phyloP scores from a whole-genome alignment of 208 protist species.

The Angomonas deanei region DNA sequence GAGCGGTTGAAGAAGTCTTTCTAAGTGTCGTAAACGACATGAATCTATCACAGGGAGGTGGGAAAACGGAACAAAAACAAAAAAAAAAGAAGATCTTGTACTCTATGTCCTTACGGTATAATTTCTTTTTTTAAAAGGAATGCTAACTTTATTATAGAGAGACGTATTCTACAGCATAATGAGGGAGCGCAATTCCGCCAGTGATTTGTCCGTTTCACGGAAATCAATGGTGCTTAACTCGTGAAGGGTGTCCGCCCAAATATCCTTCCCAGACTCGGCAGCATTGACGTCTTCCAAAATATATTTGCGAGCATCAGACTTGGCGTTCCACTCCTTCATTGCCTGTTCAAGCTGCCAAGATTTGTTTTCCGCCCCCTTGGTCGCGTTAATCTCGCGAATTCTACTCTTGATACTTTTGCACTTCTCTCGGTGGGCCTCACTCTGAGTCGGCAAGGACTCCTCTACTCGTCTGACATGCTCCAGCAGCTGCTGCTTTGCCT shows the following conservation, averaged over 20 bases:
- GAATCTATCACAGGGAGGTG: no score
- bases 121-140: background rate
- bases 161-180: conserved; percentile 6
- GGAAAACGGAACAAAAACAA: no score
- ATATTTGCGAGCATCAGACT: conserved; percentile 47
- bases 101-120: no score
- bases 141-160: background rate
- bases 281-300: conserved; percentile 46
- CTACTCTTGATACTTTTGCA: conserved; percentile 31
- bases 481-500: conserved; percentile 40
- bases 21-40: no score
- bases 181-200: conserved; percentile 41
- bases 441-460: conserved; percentile 31
- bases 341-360: conserved; percentile 73
- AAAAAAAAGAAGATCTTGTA: no score
- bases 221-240: conserved; percentile 43
- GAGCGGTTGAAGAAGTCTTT: no score
- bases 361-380: conserved; percentile 62
- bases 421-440: conserved; percentile 41
- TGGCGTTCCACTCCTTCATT: conserved; percentile 60
- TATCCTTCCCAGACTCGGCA: conserved; percentile 54
- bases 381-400: conserved; percentile 33
- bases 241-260: conserved; percentile 67
- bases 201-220: conserved; percentile 15
- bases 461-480: conserved; percentile 43